Evolutionary conservation across 2,329 filamentous ascomycete species (phyloP), one percentile per base, ranked within the genome.

Genomic region (Phoma sp.): DNA sequence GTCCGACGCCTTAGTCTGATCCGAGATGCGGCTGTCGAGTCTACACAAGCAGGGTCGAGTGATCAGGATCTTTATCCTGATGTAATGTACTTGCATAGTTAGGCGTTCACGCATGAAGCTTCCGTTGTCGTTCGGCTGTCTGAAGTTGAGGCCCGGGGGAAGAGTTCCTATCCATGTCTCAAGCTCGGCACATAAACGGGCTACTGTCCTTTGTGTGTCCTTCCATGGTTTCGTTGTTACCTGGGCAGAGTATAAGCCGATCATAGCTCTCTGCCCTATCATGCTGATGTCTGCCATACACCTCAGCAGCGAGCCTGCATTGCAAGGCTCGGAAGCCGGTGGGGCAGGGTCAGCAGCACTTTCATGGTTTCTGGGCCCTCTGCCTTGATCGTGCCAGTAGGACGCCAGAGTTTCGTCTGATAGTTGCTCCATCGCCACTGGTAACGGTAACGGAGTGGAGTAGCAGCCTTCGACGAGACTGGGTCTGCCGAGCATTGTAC

Each of bases 41-140:
- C 69, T 58, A 40, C 74, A 78, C 1, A 78, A 56, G 45, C 73
- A 76, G 7, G 76, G 76, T 7, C 73, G 71, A 14, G 66, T 73
- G 23, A 74, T 73, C 17, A 76, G 66, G 2, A 77, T 70, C 29
- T 65, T 70, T 1, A 67, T 61, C 36, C 67, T 74, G 39, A 67
- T 67, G 42, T 73, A 77, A 11, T 64, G 57, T 9, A 75, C 65
- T 12, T 50, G 42, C 3, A 69, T 59, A 12, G 66, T 25, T 2
- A 65, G 23, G 4, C 52, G 55, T 28, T 66, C 60, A 11, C 66
- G 61, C 12, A 47, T 21, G 9, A 54, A 25, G n/a, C 2, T 49
- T 20, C 4, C 32, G 9, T 28, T 29, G 23, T 23, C 32, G 42
- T 26, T 15, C 14, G 21, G 48, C 43, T 25, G 36, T 49, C 15